Evolutionary conservation across 2,329 filamentous ascomycete genomes (phyloP), one percentile per base, ranked within the genome.

Genomic region (Chalaropsis thielavioides): DNA sequence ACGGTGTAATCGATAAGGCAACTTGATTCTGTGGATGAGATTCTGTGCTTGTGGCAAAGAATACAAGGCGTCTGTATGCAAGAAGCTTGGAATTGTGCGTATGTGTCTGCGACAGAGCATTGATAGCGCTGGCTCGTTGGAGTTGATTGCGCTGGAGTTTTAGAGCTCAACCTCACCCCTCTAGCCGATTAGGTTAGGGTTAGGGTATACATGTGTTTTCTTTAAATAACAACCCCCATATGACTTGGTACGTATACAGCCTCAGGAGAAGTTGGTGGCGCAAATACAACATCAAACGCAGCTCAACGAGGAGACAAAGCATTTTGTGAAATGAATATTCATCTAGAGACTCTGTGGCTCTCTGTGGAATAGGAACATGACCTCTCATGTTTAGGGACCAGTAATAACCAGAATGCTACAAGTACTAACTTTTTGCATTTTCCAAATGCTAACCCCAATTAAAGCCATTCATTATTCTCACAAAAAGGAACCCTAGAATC

Each of bases 121-220:
- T 8, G 54, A 58, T 27, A 58, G 38, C 43, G 10, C 27, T 22
- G 46, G n/a, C 15, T 51, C 15, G 54, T 38, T 58, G 13, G 51
- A 58, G 54, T 58, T 58, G 54, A 35, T 38, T 58, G 54, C 54
- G 54, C 54, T 58, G 54, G 54, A 19, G 54, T 58, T 58, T 58
- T 58, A 58, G 54, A 58, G 54, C 54, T 58, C 54, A 58, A 58
- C 24, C 54, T 60, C 60, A 49, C 64, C 64, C 64, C 64, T 66
- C 64, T 38, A 62, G n/a, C 44, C 27, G 15, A 22, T n/a, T 38
- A 7, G 13, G 63, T 54, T 56, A 62, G 51, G 13, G 63, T 54
- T 56, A 62, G 51, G 43, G 49, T 35, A 27, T 31, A 65, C 35
- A 22, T 40, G 3, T 35, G 1, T 24, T 46, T 5, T 43, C 1